Percentiles rank a stretch among this genome's conserved stretches.
phyloP scores from a whole-genome alignment of 2,329 filamentous ascomycete species.

The Aspergillus texensis region DNA sequence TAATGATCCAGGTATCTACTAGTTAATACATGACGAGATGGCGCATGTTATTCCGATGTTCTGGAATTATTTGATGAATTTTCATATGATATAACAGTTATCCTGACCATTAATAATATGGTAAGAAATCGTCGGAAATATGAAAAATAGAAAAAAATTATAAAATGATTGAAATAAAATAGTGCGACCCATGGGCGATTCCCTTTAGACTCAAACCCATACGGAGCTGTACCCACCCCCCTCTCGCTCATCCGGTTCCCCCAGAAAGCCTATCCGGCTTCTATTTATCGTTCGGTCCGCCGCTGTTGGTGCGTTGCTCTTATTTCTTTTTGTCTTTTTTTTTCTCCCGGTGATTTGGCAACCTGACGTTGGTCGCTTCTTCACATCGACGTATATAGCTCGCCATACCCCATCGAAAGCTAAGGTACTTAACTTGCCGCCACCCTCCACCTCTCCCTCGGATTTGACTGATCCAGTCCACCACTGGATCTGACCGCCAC shows the following conservation, averaged over 20 bases:
- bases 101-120: neutral
- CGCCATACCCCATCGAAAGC: neutral
- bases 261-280: slow-evolving; percentile 23
- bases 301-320: neutral
- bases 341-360: neutral
- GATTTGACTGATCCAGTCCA: slow-evolving; percentile 16
- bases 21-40: too few relatives aligned
- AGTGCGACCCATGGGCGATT: slow-evolving; percentile 14
- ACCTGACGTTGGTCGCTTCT: neutral
- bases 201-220: slow-evolving; percentile 7
- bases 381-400: neutral
- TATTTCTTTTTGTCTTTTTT: slow-evolving; percentile 1
- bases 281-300: slow-evolving; percentile 22
- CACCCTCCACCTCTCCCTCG: neutral
- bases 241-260: slow-evolving; percentile 17
- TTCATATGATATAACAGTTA: neutral
- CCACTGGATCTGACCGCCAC: slow-evolving; percentile 23
- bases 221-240: slow-evolving; percentile 13
- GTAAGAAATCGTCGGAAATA: neutral
- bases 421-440: neutral
- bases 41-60: neutral
- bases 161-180: neutral
- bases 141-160: neutral
- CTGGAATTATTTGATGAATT: neutral
- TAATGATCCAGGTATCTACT: neutral